Base-by-base conservation (phyloP, 495 filamentous ascomycete genomes). In the Trichoderma parareesei region DNA sequence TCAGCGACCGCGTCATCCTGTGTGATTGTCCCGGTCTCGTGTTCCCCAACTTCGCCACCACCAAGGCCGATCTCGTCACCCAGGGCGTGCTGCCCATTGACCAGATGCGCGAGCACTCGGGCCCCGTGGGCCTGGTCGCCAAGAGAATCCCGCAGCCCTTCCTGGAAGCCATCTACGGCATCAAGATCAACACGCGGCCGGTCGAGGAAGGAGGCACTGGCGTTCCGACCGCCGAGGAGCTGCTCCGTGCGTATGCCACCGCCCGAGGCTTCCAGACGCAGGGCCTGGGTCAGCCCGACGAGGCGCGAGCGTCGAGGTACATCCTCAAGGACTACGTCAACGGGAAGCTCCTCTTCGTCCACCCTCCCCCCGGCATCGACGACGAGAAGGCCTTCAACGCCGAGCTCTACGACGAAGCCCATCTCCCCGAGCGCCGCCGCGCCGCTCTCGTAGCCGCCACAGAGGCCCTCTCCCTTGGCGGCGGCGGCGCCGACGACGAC, bases 1-100 rank as follows among this genome's bases (percentile, higher is more conserved):
- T 98, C 60, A 92, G 89, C 67, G 88, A 92, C 16, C 83, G 87
- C 67, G 90, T 98, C 67, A 84, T 97, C 68, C 83, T 99, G 27
- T 98, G 95, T 78, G 95, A 99, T 86, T 99, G 95, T 71, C 95
- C 95, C 38, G 95, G 95, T 84, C 87, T 99, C 27, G 95, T 99
- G 2, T 98, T 99, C 77, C 93, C 95, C 65, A 97, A 98, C 75
- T 99, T 98, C 70, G 93, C 95, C 59, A 91, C 88, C 57, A 98
- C 92, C 38, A 98, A 97, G 76, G 95, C 90, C 37, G 95, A 99
- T 71, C 85, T 99, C 11, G 95, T 99, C 48, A 92, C 91, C 76
- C 93, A 92, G 70, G 95, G 95, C 69, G 87, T 99, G 46, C 85
- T 99, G 6, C 95, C 95, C 27, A 97, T 99, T 71, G 95, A 99